Conservation (phyloP, 441 rosid species). For the Adansonia rubrostipa region DNA sequence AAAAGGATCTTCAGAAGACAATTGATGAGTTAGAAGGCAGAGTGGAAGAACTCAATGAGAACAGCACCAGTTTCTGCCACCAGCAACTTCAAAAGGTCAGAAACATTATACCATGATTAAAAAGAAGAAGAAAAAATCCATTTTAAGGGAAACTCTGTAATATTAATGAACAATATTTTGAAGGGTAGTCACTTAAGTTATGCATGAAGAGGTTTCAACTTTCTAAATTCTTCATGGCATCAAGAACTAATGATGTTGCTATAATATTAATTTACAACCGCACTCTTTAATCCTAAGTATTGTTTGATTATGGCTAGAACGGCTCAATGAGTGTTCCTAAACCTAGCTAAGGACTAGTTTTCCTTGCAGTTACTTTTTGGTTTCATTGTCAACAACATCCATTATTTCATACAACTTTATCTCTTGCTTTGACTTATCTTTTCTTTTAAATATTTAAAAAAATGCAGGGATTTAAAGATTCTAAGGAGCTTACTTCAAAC, state of each 20-base stretch:
- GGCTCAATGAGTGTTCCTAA: not conserved
- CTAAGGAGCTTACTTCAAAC: constrained; percentile 19
- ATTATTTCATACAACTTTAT: not conserved
- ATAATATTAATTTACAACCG: not conserved
- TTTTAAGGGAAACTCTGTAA: not conserved
- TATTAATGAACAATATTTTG: not conserved
- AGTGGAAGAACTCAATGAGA: constrained; percentile 53
- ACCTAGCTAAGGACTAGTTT: not conserved
- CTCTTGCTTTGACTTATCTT: constrained; percentile 10
- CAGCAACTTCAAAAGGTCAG: constrained; percentile 48
- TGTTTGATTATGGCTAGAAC: not conserved
- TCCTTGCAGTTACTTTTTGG: not conserved
- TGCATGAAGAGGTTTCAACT: not conserved
- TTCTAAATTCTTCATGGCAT: not conserved
- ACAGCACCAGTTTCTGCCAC: constrained; percentile 28
- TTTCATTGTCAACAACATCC: constrained; percentile 11
- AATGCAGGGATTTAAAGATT: constrained; percentile 34
- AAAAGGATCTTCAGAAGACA: constrained; percentile 54
- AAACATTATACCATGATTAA: not conserved
- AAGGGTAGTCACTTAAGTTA: not conserved
- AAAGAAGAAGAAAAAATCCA: not conserved
- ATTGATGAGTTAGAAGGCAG: constrained; percentile 64
- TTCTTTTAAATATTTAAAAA: constrained; percentile 20
- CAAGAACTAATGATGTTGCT: not conserved
- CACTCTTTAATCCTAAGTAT: not conserved